phyloP scores from a whole-genome alignment of 2,329 filamentous ascomycete genomes.

The Fusarium sp. region DNA sequence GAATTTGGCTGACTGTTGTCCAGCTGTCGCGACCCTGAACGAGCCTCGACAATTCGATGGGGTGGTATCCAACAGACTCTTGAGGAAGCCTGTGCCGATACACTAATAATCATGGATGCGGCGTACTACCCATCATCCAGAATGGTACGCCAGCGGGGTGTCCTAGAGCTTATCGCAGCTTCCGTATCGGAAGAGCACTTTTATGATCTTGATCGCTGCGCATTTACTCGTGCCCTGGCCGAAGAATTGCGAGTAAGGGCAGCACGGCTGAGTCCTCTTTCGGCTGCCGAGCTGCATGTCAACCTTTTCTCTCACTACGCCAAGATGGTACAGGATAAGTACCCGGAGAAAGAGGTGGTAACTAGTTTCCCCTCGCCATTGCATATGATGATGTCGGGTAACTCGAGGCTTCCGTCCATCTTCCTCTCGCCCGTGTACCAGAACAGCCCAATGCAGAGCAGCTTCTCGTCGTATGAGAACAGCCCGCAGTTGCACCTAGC shows the following conservation, averaged over 20 bases:
- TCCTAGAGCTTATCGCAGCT: constrained; percentile 65
- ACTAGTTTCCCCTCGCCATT: constrained; percentile 63
- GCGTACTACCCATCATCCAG: constrained; percentile 65
- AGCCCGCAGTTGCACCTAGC: constrained; percentile 60
- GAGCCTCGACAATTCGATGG: constrained; percentile 62
- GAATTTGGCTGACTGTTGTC: constrained; percentile 30
- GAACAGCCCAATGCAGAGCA: constrained; percentile 51
- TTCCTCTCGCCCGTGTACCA: constrained; percentile 61
- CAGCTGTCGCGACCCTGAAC: constrained; percentile 59
- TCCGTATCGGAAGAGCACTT: constrained; percentile 63
- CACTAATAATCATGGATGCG: constrained; percentile 66
- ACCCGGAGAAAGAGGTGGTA: constrained; percentile 57
- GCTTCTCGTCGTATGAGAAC: constrained; percentile 54
- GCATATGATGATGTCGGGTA: constrained; percentile 64
- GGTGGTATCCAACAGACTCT: constrained; percentile 64
- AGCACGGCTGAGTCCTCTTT: constrained; percentile 56
- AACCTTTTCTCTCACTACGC: constrained; percentile 62
- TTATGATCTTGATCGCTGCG: constrained; percentile 57
- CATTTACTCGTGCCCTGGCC: constrained; percentile 61
- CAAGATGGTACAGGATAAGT: constrained; percentile 60
- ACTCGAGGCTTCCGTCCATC: constrained; percentile 63
- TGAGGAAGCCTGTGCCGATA: constrained; percentile 65
- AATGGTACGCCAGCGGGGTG: constrained; percentile 61
- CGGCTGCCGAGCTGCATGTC: constrained; percentile 64
- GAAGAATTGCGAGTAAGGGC: constrained; percentile 61